Evolutionary conservation across 2,329 filamentous ascomycete genomes (phyloP).

Genomic region (Colletotrichum sp.): DNA sequence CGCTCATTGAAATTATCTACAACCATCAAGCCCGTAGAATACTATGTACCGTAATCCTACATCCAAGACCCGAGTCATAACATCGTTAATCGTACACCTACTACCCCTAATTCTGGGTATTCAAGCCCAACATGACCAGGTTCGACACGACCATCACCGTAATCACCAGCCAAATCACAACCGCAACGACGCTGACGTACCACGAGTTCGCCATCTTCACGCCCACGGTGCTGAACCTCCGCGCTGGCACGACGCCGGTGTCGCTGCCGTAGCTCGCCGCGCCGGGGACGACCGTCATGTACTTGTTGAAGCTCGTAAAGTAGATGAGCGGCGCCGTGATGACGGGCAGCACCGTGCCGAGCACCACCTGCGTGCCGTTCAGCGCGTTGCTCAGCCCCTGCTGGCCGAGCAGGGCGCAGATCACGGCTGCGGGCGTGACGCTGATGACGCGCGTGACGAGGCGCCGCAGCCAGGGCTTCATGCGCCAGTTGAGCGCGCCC

Average conservation of each 20-base stretch:
- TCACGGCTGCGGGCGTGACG: slow-evolving; percentile 82
- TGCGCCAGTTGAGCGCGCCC: slow-evolving; percentile 76
- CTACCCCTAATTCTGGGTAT: neutral
- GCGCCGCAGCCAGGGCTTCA: slow-evolving; percentile 79
- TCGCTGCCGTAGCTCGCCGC: slow-evolving; percentile 11
- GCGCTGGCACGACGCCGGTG: slow-evolving; percentile 21
- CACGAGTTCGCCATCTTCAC: slow-evolving; percentile 77
- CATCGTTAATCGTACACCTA: neutral
- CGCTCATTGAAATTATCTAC: neutral
- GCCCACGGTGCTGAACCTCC: slow-evolving; percentile 24
- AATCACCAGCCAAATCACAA: slow-evolving; percentile 75
- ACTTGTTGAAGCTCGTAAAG: slow-evolving; percentile 80
- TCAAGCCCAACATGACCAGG: slow-evolving; percentile 57
- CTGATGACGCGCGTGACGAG: slow-evolving; percentile 80
- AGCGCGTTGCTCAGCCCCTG: slow-evolving; percentile 73
- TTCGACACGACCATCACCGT: slow-evolving; percentile 79
- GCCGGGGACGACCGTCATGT: slow-evolving; percentile 59
- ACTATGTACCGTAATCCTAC: neutral
- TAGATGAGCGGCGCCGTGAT: slow-evolving; percentile 82
- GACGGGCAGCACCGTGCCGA: slow-evolving; percentile 82
- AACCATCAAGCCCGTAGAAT: neutral
- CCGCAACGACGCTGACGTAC: slow-evolving; percentile 58
- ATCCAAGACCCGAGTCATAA: neutral
- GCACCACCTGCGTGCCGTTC: slow-evolving; percentile 77
- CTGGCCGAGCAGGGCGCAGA: slow-evolving; percentile 78